Evolutionary conservation across 169 alveolate species (phyloP).

Genomic region (Eimeria necatrix): DNA sequence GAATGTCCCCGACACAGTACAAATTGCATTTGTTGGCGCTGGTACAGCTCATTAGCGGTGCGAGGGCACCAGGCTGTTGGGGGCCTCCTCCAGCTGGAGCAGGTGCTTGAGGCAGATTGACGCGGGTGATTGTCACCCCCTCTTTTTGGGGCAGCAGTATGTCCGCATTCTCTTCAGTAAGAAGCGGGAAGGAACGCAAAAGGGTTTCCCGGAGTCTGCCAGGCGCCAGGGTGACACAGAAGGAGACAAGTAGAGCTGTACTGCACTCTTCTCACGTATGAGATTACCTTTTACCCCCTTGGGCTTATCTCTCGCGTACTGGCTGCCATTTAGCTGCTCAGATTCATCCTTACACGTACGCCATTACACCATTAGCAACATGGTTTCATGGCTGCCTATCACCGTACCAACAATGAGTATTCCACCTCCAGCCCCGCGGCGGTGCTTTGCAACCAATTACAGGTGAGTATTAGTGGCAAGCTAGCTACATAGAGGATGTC

Average conservation of each 20-base stretch:
- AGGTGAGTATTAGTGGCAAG: too few species aligned
- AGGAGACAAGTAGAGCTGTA: not conserved
- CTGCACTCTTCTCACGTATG: not conserved
- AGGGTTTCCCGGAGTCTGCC: constrained; percentile 74
- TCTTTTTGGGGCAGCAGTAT: constrained; percentile 69
- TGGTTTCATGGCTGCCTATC: too few species aligned
- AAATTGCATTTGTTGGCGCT: constrained; percentile 57
- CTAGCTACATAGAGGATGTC: not conserved
- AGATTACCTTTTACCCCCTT: too few species aligned
- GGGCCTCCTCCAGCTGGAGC: constrained; percentile 23
- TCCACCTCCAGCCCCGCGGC: too few species aligned
- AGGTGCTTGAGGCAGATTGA: constrained; percentile 14
- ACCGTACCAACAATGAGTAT: too few species aligned
- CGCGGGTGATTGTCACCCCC: not conserved
- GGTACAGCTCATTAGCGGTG: constrained; percentile 42
- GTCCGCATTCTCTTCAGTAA: constrained; percentile 47
- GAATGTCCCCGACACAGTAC: constrained; percentile 20
- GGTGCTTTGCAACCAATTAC: too few species aligned
- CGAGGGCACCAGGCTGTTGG: constrained; percentile 42
- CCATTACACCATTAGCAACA: too few species aligned
- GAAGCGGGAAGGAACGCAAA: constrained; percentile 38
- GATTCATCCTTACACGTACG: too few species aligned
- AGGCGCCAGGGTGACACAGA: not conserved
- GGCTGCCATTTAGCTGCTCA: too few species aligned
- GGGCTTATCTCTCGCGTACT: too few species aligned